Evolutionary conservation across 2,329 filamentous ascomycete genomes (phyloP).

Genomic region (Grosmannia serpens): DNA sequence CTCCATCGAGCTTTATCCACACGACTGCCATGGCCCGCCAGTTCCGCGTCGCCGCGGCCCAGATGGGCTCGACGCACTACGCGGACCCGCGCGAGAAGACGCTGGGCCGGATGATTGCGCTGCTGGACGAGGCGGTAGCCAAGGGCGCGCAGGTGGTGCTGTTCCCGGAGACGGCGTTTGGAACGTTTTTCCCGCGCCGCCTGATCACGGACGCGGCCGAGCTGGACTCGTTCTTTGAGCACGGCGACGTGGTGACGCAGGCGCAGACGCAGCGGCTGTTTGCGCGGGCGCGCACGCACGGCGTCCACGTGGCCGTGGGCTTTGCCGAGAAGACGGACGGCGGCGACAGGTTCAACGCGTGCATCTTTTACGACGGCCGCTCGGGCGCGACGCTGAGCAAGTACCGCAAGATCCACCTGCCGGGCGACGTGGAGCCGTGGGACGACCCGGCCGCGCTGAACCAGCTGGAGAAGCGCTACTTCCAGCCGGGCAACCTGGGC

Average conservation of each 20-base stretch:
- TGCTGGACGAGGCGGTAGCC: slow-evolving; percentile 32
- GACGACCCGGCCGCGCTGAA: slow-evolving; percentile 32
- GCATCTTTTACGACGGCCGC: slow-evolving; percentile 37
- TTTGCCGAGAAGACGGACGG: slow-evolving; percentile 36
- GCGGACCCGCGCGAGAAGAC: slow-evolving; percentile 27
- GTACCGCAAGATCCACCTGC: slow-evolving; percentile 44
- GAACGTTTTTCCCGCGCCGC: slow-evolving; percentile 45
- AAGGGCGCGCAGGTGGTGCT: slow-evolving; percentile 36
- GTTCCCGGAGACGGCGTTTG: slow-evolving; percentile 41
- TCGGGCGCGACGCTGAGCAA: slow-evolving; percentile 32
- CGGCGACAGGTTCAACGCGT: slow-evolving; percentile 31
- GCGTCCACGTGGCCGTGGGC: slow-evolving; percentile 39
- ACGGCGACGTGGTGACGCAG: slow-evolving; percentile 26
- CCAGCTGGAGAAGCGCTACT: slow-evolving; percentile 46
- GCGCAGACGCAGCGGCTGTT: slow-evolving; percentile 36
- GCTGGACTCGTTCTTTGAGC: slow-evolving; percentile 37
- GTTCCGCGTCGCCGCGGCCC: slow-evolving; percentile 33
- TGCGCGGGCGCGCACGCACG: slow-evolving; percentile 30
- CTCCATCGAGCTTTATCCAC: neutral
- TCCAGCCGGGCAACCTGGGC: slow-evolving; percentile 38
- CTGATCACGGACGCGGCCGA: slow-evolving; percentile 34
- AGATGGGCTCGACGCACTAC: slow-evolving; percentile 36
- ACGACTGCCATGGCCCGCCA: slow-evolving; percentile 5
- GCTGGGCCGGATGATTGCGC: slow-evolving; percentile 33
- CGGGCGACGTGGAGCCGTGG: slow-evolving; percentile 39